These are phyloP conservation scores for Panaeolus papilionaceus DNA, from an alignment of 768 basidiomycete species.

Conservation along the genomic window DNA sequence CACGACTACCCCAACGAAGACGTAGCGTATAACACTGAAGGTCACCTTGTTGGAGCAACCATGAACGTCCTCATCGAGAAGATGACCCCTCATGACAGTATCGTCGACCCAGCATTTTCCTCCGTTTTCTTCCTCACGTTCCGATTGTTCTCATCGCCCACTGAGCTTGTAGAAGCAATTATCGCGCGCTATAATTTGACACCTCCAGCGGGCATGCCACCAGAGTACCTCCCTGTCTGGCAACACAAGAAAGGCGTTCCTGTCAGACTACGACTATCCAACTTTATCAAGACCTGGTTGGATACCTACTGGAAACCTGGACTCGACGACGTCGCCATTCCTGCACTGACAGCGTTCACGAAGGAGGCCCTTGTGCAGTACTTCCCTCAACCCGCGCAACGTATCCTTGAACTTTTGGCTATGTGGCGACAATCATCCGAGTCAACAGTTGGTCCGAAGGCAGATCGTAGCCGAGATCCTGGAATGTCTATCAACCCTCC, in stretches of 20 bases:
- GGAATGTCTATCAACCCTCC: conserved; percentile 78
- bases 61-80: conserved; percentile 92
- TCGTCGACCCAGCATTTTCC: conserved; percentile 87
- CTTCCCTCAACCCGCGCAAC: conserved; percentile 73
- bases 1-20: conserved; percentile 86
- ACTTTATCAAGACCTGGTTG: conserved; percentile 94
- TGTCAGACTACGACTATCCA: conserved; percentile 88
- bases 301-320: conserved; percentile 88
- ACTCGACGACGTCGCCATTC: conserved; percentile 71
- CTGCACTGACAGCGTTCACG: conserved; percentile 63
- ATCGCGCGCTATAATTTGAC: conserved; percentile 85
- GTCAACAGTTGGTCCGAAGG: conserved; percentile 58
- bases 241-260: conserved; percentile 88
- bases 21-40: conserved; percentile 90
- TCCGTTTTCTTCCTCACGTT: conserved; percentile 96
- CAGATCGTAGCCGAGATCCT: conserved; percentile 73
- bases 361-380: conserved; percentile 62
- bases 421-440: conserved; percentile 57
- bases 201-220: conserved; percentile 61
- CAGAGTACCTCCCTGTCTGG: conserved; percentile 76
- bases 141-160: conserved; percentile 85
- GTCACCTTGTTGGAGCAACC: conserved; percentile 89
- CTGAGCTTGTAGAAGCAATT: conserved; percentile 76
- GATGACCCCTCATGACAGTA: conserved; percentile 93
- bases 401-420: conserved; percentile 72